A percentile compares a stretch with the other conserved stretches of the same genome.
phyloP scores from a whole-genome alignment of 208 protist genomes.

The Naegleria fowleri region DNA sequence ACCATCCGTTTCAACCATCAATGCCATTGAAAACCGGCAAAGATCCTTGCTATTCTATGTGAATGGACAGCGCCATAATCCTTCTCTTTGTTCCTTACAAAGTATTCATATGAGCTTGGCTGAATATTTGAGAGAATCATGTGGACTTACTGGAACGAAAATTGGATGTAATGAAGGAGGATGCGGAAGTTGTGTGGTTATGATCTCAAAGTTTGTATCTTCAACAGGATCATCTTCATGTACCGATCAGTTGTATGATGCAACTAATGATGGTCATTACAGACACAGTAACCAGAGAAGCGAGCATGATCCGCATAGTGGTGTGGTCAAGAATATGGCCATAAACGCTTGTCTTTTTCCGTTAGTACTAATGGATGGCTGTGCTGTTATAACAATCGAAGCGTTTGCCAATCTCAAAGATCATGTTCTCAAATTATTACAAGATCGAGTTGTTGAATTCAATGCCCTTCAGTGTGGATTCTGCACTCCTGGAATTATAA shows the following conservation, averaged over 20 bases:
- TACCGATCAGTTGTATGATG: too few relatives aligned
- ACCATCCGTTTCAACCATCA: too few relatives aligned
- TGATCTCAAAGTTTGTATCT: background rate
- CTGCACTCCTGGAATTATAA: conserved; percentile 71
- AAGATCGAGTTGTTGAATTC: background rate
- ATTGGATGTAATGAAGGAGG: background rate
- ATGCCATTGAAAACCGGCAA: too few relatives aligned
- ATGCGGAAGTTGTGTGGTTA: background rate
- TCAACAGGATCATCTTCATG: background rate
- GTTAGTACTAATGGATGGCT: background rate
- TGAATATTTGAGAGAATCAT: background rate
- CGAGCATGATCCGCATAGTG: too few relatives aligned
- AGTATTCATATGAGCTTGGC: background rate
- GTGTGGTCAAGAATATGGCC: background rate
- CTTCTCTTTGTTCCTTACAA: too few relatives aligned
- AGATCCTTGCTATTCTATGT: background rate
- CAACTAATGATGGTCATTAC: background rate
- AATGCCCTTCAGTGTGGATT: conserved; percentile 63
- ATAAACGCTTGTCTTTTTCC: conserved; percentile 20
- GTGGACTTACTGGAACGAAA: background rate
- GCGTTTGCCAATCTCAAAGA: conserved; percentile 37
- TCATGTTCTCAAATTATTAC: background rate
- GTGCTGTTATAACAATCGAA: conserved; percentile 41
- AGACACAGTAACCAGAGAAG: too few relatives aligned
- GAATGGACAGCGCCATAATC: background rate